phyloP scores from a whole-genome alignment of 202 grass and related monocot species.

The Schoenoplectus triqueter region DNA sequence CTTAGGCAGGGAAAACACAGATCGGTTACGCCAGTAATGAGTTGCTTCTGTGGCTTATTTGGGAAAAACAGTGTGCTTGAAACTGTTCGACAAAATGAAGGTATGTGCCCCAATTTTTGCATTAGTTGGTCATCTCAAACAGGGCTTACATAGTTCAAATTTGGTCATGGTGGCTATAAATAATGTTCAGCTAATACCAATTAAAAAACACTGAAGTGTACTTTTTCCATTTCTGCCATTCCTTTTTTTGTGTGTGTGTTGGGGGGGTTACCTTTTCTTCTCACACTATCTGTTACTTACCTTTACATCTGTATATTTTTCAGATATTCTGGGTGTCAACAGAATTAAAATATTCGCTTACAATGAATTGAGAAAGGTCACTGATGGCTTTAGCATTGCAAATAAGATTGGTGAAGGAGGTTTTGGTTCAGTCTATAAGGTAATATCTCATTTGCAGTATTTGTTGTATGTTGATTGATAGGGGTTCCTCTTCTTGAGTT shows the following conservation, averaged over 20 bases:
- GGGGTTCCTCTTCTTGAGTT: background rate
- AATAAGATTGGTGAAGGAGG: conserved; percentile 98
- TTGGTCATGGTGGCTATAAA: background rate
- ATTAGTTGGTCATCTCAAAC: conserved; percentile 4
- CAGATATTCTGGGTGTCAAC: conserved; percentile 50
- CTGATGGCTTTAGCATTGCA: conserved; percentile 55
- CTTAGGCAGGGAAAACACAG: background rate
- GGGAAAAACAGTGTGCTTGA: conserved; percentile 36
- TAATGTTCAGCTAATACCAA: background rate
- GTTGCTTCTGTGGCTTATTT: conserved; percentile 47
- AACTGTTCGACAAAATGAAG: conserved; percentile 37
- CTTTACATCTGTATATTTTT: conserved; percentile 45
- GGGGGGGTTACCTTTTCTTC: background rate
- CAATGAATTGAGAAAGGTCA: conserved; percentile 74
- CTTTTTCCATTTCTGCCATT: background rate
- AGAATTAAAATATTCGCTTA: conserved; percentile 72
- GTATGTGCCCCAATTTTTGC: conserved; percentile 5
- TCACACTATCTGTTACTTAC: background rate
- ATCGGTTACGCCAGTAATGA: conserved; percentile 40
- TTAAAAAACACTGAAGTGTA: background rate
- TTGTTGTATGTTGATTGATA: background rate
- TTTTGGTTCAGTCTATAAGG: conserved; percentile 89
- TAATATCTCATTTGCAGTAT: conserved; percentile 39
- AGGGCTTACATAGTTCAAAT: background rate
- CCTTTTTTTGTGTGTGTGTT: background rate